Base-by-base conservation (phyloP, 176 grass and related monocot genomes). In the Phoenix roebelenii region DNA sequence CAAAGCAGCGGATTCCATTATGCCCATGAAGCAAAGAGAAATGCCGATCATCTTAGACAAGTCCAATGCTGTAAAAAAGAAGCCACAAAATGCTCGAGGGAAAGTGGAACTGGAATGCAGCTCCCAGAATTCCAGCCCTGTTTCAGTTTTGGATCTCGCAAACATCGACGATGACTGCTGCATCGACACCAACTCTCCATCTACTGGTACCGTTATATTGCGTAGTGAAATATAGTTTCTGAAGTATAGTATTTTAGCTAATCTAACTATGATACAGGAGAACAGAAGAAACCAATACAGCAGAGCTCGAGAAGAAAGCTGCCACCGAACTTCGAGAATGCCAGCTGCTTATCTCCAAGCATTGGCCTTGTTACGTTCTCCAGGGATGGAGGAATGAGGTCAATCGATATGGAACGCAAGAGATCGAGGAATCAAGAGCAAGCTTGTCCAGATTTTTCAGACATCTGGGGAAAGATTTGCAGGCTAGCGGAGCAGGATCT, bases 71-170 rank as follows among this genome's bases (percentile, higher is more conserved):
- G 32, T 10, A 39, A 44, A 44, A 44, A 3, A 44, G 9, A 44
- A 44, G 35, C 35, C 12, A 44, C 2, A 44, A 44, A 44, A 44
- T 44, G 10, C 35, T 44, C 35, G 10, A 44, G 35, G 32, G 1
- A 15, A 29, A 17, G 35, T 25, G 51, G 62, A 65, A 16, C 35
- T 5, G 10, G 68, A 51, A 23, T 60, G 56, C 49, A 60, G 22
- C 17, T 60, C 68, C 5, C 68, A 70, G n/a, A 54, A 58, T 24
- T 58, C 83, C 2, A 95, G 91, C 67, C 91, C 91, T 58, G 86
- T 90, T 74, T 90, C 91, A 22, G 91, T 96, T 58, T 64, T 96
- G 39, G 60, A 85, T 39, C 57, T 62, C 49, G 58, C 70, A 12
- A 61, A 85, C 2, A 50, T 29, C 22, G 61, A 63, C 0, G 76